Evolutionary conservation across 1,284 basidiomycete genomes (phyloP).

Genomic region (Tremellales sp.): DNA sequence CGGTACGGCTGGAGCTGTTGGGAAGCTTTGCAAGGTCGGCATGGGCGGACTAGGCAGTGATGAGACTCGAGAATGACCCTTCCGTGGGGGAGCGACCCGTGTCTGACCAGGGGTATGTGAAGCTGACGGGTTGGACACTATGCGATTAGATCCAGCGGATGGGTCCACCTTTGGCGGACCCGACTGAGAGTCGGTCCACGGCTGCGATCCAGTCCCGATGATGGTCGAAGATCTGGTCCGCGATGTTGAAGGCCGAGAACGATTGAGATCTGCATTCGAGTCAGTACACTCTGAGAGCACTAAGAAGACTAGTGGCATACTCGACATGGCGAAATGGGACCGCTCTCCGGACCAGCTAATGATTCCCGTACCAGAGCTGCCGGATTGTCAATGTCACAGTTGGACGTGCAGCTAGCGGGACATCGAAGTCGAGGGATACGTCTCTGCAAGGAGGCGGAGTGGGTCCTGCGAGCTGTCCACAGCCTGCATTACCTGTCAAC

Average conservation of each 20-base stretch:
- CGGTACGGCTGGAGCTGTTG: constrained; percentile 20
- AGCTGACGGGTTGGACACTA: constrained; percentile 13
- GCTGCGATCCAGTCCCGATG: constrained; percentile 19
- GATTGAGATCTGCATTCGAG: no score
- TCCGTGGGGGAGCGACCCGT: constrained; percentile 6
- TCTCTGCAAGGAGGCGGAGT: no score
- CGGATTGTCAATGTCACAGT: no score
- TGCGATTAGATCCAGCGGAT: constrained; percentile 18
- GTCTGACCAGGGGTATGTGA: constrained; percentile 14
- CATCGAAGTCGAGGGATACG: no score
- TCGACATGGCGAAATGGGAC: no score
- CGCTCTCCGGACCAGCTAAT: no score
- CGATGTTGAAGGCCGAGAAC: constrained; percentile 10
- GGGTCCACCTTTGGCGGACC: constrained; percentile 21
- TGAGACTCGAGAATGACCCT: constrained; percentile 19
- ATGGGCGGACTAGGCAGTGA: constrained; percentile 30
- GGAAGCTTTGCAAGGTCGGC: constrained; percentile 15
- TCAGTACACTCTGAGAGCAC: no score
- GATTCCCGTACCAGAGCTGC: no score
- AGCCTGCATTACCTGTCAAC: no score
- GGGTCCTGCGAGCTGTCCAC: no score
- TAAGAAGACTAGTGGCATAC: no score
- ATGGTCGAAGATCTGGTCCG: constrained; percentile 37
- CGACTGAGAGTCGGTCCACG: constrained; percentile 9
- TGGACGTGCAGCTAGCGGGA: no score